Evolutionary conservation across 73 alveolate species (phyloP).

Genomic region (Paraurostyla sp.): DNA sequence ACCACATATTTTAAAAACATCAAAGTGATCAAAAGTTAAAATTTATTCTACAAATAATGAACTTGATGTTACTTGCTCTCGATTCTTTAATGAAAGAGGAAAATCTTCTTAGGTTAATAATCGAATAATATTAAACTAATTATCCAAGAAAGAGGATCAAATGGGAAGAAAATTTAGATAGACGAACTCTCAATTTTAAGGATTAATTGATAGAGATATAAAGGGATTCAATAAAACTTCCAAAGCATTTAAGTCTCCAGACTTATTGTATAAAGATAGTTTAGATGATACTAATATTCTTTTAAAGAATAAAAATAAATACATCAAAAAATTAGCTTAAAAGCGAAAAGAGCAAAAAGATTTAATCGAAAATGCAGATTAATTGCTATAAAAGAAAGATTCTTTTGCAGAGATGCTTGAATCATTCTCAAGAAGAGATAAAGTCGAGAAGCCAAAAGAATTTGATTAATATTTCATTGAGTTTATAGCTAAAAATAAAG

Average conservation of each 20-base stretch:
- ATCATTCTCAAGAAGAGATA: background rate
- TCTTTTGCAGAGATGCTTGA: slow-evolving; percentile 37
- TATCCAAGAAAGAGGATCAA: background rate
- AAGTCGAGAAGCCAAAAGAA: background rate
- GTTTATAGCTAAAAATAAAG: background rate
- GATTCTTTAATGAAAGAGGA: slow-evolving; percentile 17
- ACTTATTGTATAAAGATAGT: background rate
- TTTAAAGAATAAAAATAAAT: slow-evolving; percentile 15
- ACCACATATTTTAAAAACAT: background rate
- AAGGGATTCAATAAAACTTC: background rate
- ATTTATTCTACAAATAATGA: background rate
- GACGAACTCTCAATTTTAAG: background rate
- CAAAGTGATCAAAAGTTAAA: slow-evolving; percentile 8
- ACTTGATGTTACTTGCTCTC: background rate
- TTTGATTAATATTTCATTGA: background rate
- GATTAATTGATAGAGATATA: background rate
- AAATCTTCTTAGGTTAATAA: slow-evolving; percentile 15
- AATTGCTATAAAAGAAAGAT: background rate
- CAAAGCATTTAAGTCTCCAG: background rate
- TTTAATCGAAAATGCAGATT: slow-evolving; percentile 5
- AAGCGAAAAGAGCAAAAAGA: background rate
- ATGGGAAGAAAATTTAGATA: slow-evolving; percentile 2
- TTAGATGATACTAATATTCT: slow-evolving; percentile 21
- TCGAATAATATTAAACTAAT: background rate
- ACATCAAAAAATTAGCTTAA: background rate